Evolutionary conservation across 2,329 filamentous ascomycete genomes (phyloP).

Genomic region (Hypomyces rosellus): DNA sequence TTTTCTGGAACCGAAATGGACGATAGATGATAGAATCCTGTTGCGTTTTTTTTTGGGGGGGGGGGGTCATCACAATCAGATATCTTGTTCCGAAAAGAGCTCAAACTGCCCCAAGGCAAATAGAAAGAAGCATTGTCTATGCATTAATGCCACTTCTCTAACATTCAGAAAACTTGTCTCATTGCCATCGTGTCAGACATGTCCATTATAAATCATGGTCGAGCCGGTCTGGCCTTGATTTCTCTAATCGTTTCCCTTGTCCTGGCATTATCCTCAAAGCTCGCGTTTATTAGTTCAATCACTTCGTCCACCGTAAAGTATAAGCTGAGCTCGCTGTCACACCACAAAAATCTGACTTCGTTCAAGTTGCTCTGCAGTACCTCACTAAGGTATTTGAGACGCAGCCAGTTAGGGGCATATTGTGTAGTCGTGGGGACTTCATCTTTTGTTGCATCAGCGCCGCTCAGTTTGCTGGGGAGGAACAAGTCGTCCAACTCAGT

Average conservation of each 20-base stretch:
- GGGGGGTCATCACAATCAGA: no score
- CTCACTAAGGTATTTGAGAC: conserved; percentile 58
- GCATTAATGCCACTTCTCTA: no score
- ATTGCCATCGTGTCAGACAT: no score
- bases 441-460: conserved; percentile 22
- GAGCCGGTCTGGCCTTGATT: conserved; percentile 44
- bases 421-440: conserved; percentile 51
- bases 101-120: no score
- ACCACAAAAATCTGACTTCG: conserved; percentile 58
- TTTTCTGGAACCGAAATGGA: no score
- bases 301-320: conserved; percentile 58
- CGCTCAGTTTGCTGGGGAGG: conserved; percentile 36
- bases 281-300: conserved; percentile 54
- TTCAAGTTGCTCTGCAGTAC: conserved; percentile 60
- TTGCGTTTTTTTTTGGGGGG: no score
- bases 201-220: not conserved
- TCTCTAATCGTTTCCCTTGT: conserved; percentile 53
- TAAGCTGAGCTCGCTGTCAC: conserved; percentile 58
- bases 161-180: no score
- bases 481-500: conserved; percentile 56
- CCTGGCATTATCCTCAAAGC: conserved; percentile 57
- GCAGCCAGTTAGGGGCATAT: conserved; percentile 56
- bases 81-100: no score
- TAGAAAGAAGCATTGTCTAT: no score
- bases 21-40: no score